Evolutionary conservation across 306 rosid genomes (phyloP), one percentile per base, ranked within the genome.

Genomic region (Cucurbita maxima): DNA sequence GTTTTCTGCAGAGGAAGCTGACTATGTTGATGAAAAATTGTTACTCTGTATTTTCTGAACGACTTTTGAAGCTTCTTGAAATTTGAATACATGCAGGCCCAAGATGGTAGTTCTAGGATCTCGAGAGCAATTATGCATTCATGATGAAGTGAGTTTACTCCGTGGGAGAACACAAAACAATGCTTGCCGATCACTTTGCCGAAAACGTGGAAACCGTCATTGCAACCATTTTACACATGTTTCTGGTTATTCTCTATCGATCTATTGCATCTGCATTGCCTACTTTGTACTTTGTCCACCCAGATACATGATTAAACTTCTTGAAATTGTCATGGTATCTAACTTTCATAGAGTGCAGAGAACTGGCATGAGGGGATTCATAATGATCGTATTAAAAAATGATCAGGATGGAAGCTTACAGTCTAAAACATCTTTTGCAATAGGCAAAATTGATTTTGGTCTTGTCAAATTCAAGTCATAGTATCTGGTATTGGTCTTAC

Each of bases 91-190:
- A 43, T 63, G 83, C 87, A 94, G 97, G 90, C 98, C 97, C 36
- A 94, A 93, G 81, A 94, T 90, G 96, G 81, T 81, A 58, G 97
- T 94, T 19, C 76, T 94, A 73, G 98, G 97, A 79, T 94, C 98
- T 78, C 88, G 96, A 73, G 97, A 94, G 82, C 97, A 94, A 80
- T 77, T 94, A 74, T 94, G 97, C 85, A 90, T 94, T 81, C 90
- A 94, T 75, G 97, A 90, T 37, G 71, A 87, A 45, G 98, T 94
- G 73, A 94, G 91, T 78, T 75, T 59, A 75, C 98, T 94, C 64
- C 81, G 14, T 14, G 96, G 98, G 22, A 88, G 77, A 84, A 61
- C 88, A 79, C 97, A 94, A 79, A 74, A 93, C 76, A 88, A 87
- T 81, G 96, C 90, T 56, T 90, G 98, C 63, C 96, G 74, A 16